Percentiles rank a stretch among this genome's conserved stretches.
Conservation (phyloP, 1,284 basidiomycete genomes). For the Trichosporon ovoides region DNA sequence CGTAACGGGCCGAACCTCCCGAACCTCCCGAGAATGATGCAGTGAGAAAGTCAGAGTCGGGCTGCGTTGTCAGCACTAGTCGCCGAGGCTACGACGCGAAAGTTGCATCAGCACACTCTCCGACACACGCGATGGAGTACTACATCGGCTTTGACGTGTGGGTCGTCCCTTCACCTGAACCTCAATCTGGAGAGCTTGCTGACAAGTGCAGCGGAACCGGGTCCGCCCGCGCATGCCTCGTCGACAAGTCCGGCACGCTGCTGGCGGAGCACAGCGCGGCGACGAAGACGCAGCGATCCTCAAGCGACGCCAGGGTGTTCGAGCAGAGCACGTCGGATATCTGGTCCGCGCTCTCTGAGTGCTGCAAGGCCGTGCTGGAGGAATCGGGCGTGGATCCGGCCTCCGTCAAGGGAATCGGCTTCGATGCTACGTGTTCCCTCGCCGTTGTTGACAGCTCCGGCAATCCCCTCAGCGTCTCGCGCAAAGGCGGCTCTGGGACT, state of each 20-base stretch:
- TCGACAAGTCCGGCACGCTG: conserved; percentile 68
- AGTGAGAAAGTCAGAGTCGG: no score
- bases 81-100: not conserved
- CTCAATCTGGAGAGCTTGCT: no score
- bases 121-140: conserved; percentile 36
- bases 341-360: conserved; percentile 71
- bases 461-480: conserved; percentile 72
- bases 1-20: no score
- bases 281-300: conserved; percentile 78
- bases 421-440: conserved; percentile 95
- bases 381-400: conserved; percentile 58
- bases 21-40: no score
- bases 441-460: conserved; percentile 76
- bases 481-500: conserved; percentile 38
- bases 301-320: conserved; percentile 82
- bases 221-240: conserved; percentile 81
- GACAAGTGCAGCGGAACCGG: conserved; percentile 73
- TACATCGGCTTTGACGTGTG: conserved; percentile 59
- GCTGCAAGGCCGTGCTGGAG: conserved; percentile 64
- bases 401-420: conserved; percentile 81
- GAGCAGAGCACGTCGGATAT: conserved; percentile 72
- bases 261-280: conserved; percentile 60
- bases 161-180: conserved; percentile 25
- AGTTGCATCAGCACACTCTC: not conserved
- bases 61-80: no score